These are phyloP conservation scores for Eucalyptus decipiens DNA, from an alignment of 345 rosid genomes.

Conservation along the genomic window DNA sequence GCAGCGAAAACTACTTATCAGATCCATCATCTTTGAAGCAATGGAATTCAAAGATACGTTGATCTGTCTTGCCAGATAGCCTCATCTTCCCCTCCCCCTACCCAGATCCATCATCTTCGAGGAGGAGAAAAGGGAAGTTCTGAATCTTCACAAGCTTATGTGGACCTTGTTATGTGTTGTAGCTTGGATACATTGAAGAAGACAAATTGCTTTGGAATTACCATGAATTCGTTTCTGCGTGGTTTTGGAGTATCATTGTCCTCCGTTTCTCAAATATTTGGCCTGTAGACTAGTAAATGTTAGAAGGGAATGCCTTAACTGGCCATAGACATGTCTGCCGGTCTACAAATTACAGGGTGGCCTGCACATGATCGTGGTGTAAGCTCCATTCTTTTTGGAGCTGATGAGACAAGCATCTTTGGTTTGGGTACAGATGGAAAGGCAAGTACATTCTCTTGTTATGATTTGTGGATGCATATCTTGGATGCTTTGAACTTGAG, in stretches of 20 bases:
- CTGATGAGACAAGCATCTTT: slow-evolving; percentile 58
- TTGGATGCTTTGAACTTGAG: neutral
- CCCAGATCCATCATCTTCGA: neutral
- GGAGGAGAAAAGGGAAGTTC: neutral
- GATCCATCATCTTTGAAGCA: neutral
- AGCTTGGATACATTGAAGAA: neutral
- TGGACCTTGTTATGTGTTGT: neutral
- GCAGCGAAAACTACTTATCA: neutral
- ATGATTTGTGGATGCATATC: neutral
- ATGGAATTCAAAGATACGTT: neutral
- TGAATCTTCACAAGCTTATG: neutral
- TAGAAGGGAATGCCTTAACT: slow-evolving; percentile 19
- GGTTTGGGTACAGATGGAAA: slow-evolving; percentile 63
- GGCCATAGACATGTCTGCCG: slow-evolving; percentile 54
- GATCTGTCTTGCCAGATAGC: neutral
- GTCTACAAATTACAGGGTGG: slow-evolving; percentile 69
- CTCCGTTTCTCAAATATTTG: neutral
- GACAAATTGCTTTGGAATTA: neutral
- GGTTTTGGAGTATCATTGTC: neutral
- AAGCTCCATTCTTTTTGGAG: slow-evolving; percentile 53
- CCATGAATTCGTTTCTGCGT: neutral
- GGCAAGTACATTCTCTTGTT: slow-evolving; percentile 4
- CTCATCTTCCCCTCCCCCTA: neutral
- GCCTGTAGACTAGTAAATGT: neutral
- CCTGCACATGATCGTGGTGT: slow-evolving; percentile 73